phyloP scores from a whole-genome alignment of 768 basidiomycete species.

The Suillus paluster region DNA sequence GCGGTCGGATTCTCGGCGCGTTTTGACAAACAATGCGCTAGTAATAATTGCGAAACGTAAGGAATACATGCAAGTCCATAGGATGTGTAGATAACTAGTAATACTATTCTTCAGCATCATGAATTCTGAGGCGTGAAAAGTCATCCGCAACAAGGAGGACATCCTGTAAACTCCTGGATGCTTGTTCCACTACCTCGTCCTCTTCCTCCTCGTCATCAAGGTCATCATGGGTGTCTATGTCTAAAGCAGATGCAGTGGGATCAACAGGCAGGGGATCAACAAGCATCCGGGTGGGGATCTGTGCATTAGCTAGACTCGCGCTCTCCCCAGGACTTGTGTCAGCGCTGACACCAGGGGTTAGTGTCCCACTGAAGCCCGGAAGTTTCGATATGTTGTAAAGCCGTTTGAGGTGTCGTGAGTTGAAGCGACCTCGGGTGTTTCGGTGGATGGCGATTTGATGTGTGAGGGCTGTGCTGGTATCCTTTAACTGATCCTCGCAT shows the following conservation, averaged over 20 bases:
- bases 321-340: not conserved
- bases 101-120: not conserved
- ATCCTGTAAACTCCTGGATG: not conserved
- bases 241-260: too few species aligned
- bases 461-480: conserved; percentile 10
- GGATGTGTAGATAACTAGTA: too few species aligned
- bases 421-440: conserved; percentile 13
- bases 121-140: not conserved
- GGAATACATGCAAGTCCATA: not conserved
- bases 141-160: not conserved
- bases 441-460: conserved; percentile 14
- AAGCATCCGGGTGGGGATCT: not conserved
- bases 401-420: conserved; percentile 7
- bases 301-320: not conserved
- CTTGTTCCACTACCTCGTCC: not conserved
- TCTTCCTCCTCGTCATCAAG: not conserved
- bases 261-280: not conserved
- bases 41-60: too few species aligned
- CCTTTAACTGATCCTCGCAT: conserved; percentile 6
- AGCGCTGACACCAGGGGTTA: conserved; percentile 1
- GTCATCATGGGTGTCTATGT: not conserved
- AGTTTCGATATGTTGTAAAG: conserved; percentile 15
- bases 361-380: conserved; percentile 12
- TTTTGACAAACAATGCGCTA: too few species aligned
- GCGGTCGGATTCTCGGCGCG: too few species aligned